Evolutionary conservation across 805 yeast genomes (phyloP), one percentile per base, ranked within the genome.

Genomic region (Naumovozyma baii): DNA sequence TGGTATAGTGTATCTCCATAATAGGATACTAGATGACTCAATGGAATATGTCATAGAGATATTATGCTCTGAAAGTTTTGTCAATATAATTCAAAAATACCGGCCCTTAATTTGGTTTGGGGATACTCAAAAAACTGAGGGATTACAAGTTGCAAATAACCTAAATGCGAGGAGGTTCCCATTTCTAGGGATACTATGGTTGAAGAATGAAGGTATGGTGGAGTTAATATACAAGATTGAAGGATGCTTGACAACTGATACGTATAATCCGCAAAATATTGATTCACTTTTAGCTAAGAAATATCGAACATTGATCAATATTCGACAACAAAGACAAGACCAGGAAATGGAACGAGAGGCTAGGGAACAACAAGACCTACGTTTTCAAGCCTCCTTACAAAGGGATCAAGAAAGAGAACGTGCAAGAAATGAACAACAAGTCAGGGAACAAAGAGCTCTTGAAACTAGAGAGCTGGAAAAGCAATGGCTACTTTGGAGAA

Each of bases 81-180:
- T 73, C 12, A 58, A 66, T 29, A 66, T 69, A 49, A 53, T 76
- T 39, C 62, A 61, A 16, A 70, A 72, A 16, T 71, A 69, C 35
- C 71, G 83, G 34, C 56, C 80, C 2, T 47, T 84, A 3, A 61
- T 84, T 2, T 90, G 97, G 97, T 94, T 88, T 32, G 95, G 96
- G 7, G 80, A 84, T 54, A 74, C 82, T 18, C 71, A 73, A n/a
- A 77, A 78, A 41, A 76, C 87, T 16, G 97, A 90, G 58, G 84
- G 90, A 1, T 78, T 75, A 53, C 94, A 85, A 50, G 78, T 86
- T 13, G 82, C 94, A 0, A 79, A 82, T 52, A 76, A 80, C 30
- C 70, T 88, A 43, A 73, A 74, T 41, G 80, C 80, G 31, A 72
- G 85, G 16, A 72, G 74, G 47, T 78, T 80, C 52, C 98, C 98